Evolutionary conservation across 139 green algal genomes (phyloP), one percentile per base, ranked within the genome.

Genomic region (Dunaliella primolecta): DNA sequence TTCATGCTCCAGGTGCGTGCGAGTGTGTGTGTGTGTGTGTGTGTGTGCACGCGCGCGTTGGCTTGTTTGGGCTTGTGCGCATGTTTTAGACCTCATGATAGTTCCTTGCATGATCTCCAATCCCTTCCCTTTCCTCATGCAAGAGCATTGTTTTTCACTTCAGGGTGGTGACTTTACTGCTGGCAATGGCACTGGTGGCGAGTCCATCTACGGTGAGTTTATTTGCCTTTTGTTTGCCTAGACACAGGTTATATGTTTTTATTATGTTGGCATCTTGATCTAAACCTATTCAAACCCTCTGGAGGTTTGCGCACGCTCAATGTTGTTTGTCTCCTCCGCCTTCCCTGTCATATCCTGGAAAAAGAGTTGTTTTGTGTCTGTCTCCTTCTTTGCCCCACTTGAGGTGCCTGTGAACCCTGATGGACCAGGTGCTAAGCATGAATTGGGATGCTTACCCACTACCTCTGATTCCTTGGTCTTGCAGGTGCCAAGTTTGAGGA

Each of bases 91-190:
- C 3, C 23, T 20, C 24, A 78, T 15, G 32, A 35, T 32, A 31
- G 72, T 3, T 27, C 25, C 27, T 78, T 3, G 23, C 24, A 78
- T n/a, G n/a, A n/a, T n/a, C n/a, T n/a, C 72, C 30, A 32, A 23
- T 32, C 23, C 20, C 24, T 32, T 15, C 21, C 20, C 32, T 23
- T 27, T 35, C 72, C 72, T 35, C 27, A n/a, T 15, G 20, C 24
- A 15, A 27, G 24, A 34, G 23, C 24, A 35, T 23, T 84, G 72
- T 27, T 27, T 32, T 27, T 80, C 33, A 70, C 20, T 85, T 32
- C 88, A 96, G 91, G 96, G 94, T 24, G 95, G 96, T 80, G 96
- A 98, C 85, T 98, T 98, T 89, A 98, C 95, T 30, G 76, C 75
- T 15, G 92, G 85, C 56, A 92, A 93, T 84, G 95, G 95, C 75